These are phyloP conservation scores for Penicillium goetzii DNA, from an alignment of 495 filamentous ascomycete species.

Conservation along the genomic window DNA sequence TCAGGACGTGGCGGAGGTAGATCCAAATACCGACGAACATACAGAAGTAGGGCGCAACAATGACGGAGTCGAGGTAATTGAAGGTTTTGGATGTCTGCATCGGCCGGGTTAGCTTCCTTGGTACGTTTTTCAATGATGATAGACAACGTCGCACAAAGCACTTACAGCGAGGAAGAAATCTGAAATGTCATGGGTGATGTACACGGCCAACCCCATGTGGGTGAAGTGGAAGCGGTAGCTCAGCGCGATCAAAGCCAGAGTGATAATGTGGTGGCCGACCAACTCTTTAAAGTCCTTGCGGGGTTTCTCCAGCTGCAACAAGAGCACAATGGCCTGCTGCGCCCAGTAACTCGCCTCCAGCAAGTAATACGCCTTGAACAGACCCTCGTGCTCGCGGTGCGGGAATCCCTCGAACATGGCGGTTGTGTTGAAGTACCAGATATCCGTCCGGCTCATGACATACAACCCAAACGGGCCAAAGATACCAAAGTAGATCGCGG, in stretches of 20 bases:
- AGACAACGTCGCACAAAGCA: not conserved
- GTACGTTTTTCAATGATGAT: not conserved
- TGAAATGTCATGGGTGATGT: slow-evolving; percentile 93
- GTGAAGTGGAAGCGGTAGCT: slow-evolving; percentile 99
- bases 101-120: slow-evolving; percentile 9
- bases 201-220: slow-evolving; percentile 95
- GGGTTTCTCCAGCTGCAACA: slow-evolving; percentile 90
- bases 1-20: slow-evolving; percentile 91
- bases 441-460: slow-evolving; percentile 84
- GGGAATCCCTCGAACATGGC: slow-evolving; percentile 94
- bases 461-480: slow-evolving; percentile 88
- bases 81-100: slow-evolving; percentile 89
- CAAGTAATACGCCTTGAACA: slow-evolving; percentile 98
- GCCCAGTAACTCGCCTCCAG: slow-evolving; percentile 96
- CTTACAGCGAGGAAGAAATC: slow-evolving; percentile 97
- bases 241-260: slow-evolving; percentile 79
- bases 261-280: slow-evolving; percentile 92
- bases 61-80: slow-evolving; percentile 82
- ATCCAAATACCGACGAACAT: slow-evolving; percentile 85
- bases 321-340: slow-evolving; percentile 89
- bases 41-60: slow-evolving; percentile 82
- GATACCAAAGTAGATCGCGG: slow-evolving; percentile 89
- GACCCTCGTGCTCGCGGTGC: slow-evolving; percentile 77
- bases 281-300: slow-evolving; percentile 96
- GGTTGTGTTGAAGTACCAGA: slow-evolving; percentile 97